These are phyloP conservation scores for Ogataea chonburiensis DNA, from an alignment of 805 yeast species.

Conservation along the genomic window DNA sequence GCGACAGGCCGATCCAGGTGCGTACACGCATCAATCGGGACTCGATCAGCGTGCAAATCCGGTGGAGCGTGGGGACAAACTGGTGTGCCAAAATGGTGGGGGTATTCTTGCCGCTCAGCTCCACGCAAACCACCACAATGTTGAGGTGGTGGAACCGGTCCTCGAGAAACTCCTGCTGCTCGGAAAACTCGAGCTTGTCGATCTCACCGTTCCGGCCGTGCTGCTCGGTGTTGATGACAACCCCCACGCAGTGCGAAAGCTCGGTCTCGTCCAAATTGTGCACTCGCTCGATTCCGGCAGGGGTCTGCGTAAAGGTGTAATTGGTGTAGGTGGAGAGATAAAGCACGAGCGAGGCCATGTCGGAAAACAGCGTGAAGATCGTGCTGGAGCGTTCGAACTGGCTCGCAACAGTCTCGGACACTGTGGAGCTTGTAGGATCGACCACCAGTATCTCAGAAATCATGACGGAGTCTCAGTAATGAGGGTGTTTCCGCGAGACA, in stretches of 20 bases:
- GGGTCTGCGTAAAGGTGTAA: slow-evolving; percentile 13
- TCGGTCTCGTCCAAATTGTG: slow-evolving; percentile 22
- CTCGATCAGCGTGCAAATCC: slow-evolving; percentile 12
- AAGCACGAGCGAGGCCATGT: slow-evolving; percentile 13
- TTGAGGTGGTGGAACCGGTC: slow-evolving; percentile 33
- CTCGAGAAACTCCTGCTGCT: slow-evolving; percentile 15
- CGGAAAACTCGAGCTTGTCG: slow-evolving; percentile 9
- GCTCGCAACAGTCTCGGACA: slow-evolving; percentile 13
- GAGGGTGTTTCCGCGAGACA: too few relatives aligned
- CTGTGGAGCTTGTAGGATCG: slow-evolving; percentile 3
- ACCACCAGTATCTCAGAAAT: slow-evolving; percentile 16
- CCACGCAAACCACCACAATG: slow-evolving; percentile 17
- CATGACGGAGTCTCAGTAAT: slow-evolving; percentile 5
- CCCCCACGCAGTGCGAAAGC: slow-evolving; percentile 23
- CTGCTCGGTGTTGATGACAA: slow-evolving; percentile 20
- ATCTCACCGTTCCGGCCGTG: slow-evolving; percentile 1
- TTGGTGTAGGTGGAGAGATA: slow-evolving; percentile 15
- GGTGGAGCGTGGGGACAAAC: slow-evolving; percentile 14
- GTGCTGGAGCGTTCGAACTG: slow-evolving; percentile 12
- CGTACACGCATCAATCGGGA: slow-evolving; percentile 37
- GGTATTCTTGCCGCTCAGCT: slow-evolving; percentile 7
- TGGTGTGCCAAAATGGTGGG: background rate
- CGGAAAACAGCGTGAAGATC: slow-evolving; percentile 10
- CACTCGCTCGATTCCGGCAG: slow-evolving; percentile 8
- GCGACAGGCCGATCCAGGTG: slow-evolving; percentile 43